Evolutionary conservation across 192 early-diverging fungal species (phyloP).

Genomic region (Coemansia sp.): DNA sequence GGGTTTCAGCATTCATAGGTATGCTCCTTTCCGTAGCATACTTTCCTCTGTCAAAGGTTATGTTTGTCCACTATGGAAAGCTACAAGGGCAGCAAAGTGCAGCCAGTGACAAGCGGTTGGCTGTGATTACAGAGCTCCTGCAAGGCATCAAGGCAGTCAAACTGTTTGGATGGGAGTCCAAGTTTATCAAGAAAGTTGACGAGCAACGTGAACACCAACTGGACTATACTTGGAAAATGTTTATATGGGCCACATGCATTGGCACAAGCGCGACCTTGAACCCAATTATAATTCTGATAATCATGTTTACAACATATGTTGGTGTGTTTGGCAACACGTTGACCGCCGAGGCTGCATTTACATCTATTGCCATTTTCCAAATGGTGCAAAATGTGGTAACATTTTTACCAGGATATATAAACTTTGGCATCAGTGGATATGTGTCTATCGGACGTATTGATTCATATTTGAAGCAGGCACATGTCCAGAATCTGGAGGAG

Average conservation of each 20-base stretch:
- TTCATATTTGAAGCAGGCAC: too few species aligned
- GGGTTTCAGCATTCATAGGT: constrained; percentile 77
- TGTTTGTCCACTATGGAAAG: constrained; percentile 54
- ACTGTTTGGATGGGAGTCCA: constrained; percentile 79
- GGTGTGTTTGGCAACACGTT: constrained; percentile 57
- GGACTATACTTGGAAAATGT: constrained; percentile 50
- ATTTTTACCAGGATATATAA: too few species aligned
- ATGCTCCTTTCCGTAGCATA: constrained; percentile 63
- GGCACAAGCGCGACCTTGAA: constrained; percentile 56
- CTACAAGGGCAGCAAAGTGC: constrained; percentile 59
- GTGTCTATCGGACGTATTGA: too few species aligned
- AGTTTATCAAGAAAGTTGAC: constrained; percentile 68
- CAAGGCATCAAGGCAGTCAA: constrained; percentile 92
- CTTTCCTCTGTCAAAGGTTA: constrained; percentile 56
- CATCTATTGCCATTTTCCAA: constrained; percentile 68
- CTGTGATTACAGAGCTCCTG: constrained; percentile 77
- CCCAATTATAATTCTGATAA: constrained; percentile 63
- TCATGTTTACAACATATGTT: constrained; percentile 62
- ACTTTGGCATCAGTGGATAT: too few species aligned
- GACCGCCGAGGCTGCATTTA: constrained; percentile 67
- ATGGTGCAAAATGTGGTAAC: constrained; percentile 48
- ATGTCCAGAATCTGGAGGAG: too few species aligned
- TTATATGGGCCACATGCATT: constrained; percentile 47
- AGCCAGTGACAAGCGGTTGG: constrained; percentile 71
- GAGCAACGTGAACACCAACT: constrained; percentile 65